Conservation (phyloP, 2,329 filamentous ascomycete genomes). For the Grosmannia huntii region DNA sequence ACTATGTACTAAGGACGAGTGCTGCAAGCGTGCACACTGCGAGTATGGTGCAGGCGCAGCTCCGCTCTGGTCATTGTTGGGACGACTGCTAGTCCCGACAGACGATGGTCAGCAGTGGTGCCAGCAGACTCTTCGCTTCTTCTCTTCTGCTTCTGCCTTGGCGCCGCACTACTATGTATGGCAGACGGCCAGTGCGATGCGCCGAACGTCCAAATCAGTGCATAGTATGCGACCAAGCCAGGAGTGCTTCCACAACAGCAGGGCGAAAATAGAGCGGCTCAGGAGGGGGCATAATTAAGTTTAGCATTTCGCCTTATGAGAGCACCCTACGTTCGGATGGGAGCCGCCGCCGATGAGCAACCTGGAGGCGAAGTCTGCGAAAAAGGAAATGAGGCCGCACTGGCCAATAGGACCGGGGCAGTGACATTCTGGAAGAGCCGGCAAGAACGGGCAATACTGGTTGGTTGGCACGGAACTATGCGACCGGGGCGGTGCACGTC, state of each 20-base stretch:
- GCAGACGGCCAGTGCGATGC: no score
- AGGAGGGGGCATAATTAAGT: background rate
- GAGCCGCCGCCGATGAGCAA: no score
- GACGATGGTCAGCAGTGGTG: no score
- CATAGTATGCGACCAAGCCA: no score
- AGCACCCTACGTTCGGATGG: no score
- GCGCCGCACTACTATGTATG: no score
- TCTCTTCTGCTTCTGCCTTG: no score
- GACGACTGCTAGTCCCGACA: no score
- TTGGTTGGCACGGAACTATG: conserved; percentile 4
- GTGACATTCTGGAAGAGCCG: conserved; percentile 9
- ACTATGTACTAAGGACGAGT: background rate
- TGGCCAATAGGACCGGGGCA: conserved; percentile 3
- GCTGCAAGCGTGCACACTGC: no score
- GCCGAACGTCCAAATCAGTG: no score
- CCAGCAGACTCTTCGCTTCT: background rate
- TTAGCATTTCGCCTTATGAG: background rate
- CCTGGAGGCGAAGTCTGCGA: background rate
- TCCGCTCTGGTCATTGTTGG: no score
- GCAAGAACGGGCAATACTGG: background rate
- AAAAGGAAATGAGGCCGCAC: background rate
- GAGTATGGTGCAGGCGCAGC: no score
- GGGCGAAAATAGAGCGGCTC: background rate
- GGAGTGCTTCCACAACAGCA: background rate
- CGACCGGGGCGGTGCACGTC: conserved; percentile 5